phyloP scores from a whole-genome alignment of 345 rosid genomes.

The Rhodomyrtus tomentosa region DNA sequence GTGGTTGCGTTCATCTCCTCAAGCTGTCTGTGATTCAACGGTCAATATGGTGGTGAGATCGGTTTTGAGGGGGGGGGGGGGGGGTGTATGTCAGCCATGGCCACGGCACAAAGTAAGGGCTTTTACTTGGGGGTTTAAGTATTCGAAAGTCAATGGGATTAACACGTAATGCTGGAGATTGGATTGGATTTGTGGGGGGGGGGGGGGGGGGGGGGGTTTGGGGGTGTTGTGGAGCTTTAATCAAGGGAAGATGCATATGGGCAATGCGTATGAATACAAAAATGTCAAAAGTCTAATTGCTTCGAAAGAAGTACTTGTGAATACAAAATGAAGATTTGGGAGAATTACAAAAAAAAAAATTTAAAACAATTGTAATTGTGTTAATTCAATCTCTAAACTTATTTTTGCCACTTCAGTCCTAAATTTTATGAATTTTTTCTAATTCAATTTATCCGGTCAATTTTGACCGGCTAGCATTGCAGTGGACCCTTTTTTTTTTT shows the following conservation, averaged over 20 bases:
- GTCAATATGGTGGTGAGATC: background rate
- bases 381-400: no score
- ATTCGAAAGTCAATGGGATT: constrained; percentile 30
- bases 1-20: constrained; percentile 10
- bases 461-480: no score
- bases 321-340: background rate
- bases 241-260: no score
- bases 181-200: no score
- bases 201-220: no score
- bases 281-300: background rate
- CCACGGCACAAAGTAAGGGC: background rate
- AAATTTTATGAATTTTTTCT: no score
- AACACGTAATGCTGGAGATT: background rate
- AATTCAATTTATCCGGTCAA: no score
- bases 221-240: no score
- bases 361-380: no score
- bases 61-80: background rate
- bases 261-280: background rate
- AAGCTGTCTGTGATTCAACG: background rate
- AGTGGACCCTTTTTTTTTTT: no score
- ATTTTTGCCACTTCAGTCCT: no score
- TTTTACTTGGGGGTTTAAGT: background rate
- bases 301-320: background rate
- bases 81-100: constrained; percentile 21
- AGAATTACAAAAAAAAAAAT: no score